A percentile compares a stretch with the other conserved stretches of the same genome.
Conservation (phyloP, 2,329 filamentous ascomycete species). For the Juglanconis juglandina region DNA sequence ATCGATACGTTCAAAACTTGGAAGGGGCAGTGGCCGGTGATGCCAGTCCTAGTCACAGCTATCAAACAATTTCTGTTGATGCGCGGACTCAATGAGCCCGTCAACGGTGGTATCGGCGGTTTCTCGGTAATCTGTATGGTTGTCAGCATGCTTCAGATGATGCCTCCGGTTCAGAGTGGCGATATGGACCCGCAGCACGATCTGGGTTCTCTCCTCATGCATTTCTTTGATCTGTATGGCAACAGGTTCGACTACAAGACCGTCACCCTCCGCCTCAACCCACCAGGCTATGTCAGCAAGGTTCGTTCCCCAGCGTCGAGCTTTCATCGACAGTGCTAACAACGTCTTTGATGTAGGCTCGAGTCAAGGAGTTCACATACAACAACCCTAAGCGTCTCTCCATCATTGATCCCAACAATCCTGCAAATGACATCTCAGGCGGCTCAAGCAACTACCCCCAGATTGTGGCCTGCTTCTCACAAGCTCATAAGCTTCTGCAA, state of each 20-base stretch:
- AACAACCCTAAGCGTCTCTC: constrained; percentile 67
- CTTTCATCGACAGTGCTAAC: neutral
- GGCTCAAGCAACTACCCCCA: constrained; percentile 69
- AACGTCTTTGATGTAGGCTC: constrained; percentile 30
- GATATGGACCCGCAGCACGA: constrained; percentile 60
- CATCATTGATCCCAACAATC: constrained; percentile 88
- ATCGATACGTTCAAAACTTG: constrained; percentile 77
- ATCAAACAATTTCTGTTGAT: constrained; percentile 93
- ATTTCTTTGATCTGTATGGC: constrained; percentile 88
- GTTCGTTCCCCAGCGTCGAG: constrained; percentile 40
- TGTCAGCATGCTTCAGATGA: constrained; percentile 78
- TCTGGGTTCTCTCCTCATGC: constrained; percentile 76
- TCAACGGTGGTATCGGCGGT: constrained; percentile 85
- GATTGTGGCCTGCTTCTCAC: constrained; percentile 67
- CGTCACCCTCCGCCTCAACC: constrained; percentile 72
- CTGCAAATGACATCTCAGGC: constrained; percentile 83
- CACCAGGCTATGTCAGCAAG: constrained; percentile 75
- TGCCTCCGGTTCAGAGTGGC: constrained; percentile 65
- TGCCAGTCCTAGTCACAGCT: constrained; percentile 81
- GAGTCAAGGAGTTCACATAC: constrained; percentile 47
- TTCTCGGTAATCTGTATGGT: constrained; percentile 94
- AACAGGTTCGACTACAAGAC: constrained; percentile 69
- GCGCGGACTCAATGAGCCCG: constrained; percentile 86
- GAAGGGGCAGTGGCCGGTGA: constrained; percentile 75
- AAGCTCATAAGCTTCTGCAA: constrained; percentile 57